A percentile compares a stretch with the other conserved stretches of the same genome.
Evolutionary conservation across 1,139 yeast genomes (phyloP).

Genomic region (Arxiozyma bovina): DNA sequence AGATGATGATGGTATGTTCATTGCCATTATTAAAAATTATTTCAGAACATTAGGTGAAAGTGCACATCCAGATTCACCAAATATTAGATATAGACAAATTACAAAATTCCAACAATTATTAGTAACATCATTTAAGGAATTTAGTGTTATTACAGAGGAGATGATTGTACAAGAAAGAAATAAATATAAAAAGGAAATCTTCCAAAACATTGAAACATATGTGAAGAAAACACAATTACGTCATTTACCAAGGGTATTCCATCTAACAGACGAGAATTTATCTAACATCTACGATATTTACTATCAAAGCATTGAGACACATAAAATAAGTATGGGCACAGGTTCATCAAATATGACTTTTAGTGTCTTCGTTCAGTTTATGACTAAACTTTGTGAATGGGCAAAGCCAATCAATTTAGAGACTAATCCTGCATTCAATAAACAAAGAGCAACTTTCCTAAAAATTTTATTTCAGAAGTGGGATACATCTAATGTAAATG

Average conservation of each 20-base stretch:
- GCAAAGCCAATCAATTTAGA: conserved; percentile 35
- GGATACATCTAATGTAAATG: conserved; percentile 50
- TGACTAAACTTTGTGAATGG: conserved; percentile 82
- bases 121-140: conserved; percentile 89
- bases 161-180: conserved; percentile 60
- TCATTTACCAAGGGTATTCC: conserved; percentile 64
- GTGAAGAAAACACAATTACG: conserved; percentile 88
- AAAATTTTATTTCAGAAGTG: conserved; percentile 59
- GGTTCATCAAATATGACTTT: conserved; percentile 70
- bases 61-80: conserved; percentile 66
- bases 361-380: conserved; percentile 59
- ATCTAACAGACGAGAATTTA: conserved; percentile 49
- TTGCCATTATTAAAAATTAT: conserved; percentile 73
- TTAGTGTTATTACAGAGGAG: conserved; percentile 68
- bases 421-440: conserved; percentile 31
- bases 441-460: conserved; percentile 41
- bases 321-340: conserved; percentile 58
- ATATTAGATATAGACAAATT: conserved; percentile 54
- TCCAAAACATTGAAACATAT: conserved; percentile 78
- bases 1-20: conserved; percentile 88
- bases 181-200: conserved; percentile 66
- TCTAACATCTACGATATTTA: conserved; percentile 77
- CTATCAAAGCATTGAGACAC: conserved; percentile 63
- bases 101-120: conserved; percentile 84
- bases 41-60: conserved; percentile 71